Percentiles rank a stretch among this genome's conserved stretches.
Evolutionary conservation across 2,329 filamentous ascomycete genomes (phyloP).

Genomic region (Ceratocystis eucalypticola): DNA sequence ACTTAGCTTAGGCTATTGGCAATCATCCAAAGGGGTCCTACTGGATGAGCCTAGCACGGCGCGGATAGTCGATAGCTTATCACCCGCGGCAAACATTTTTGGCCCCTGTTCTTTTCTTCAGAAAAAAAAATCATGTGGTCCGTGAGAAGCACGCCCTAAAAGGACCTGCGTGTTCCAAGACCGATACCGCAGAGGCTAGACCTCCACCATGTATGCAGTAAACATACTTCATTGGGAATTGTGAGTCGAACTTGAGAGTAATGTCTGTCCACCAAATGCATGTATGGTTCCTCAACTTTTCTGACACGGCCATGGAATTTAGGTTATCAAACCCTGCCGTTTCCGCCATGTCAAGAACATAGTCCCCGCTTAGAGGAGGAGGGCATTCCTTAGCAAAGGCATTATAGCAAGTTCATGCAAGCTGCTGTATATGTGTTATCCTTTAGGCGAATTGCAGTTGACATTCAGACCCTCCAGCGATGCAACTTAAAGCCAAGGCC

Average conservation of each 20-base stretch:
- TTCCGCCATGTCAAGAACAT: not conserved
- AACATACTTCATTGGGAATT: not conserved
- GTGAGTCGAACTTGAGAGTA: not conserved
- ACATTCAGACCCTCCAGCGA: not conserved
- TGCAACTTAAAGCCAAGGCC: not conserved
- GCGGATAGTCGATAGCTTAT: not conserved
- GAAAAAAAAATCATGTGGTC: not conserved
- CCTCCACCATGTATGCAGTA: not conserved
- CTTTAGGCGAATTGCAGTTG: not conserved
- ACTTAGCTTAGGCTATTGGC: not conserved
- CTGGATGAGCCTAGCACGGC: not conserved
- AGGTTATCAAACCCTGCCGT: not conserved
- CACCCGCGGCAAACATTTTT: not conserved
- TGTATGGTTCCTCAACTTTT: not conserved
- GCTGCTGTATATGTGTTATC: not conserved
- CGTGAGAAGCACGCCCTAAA: not conserved
- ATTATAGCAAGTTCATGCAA: not conserved
- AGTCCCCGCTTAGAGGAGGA: not conserved
- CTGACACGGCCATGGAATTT: not conserved
- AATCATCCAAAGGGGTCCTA: not conserved
- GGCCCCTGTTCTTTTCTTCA: not conserved
- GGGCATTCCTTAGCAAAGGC: not conserved
- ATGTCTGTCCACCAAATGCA: not conserved
- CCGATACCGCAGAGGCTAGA: not conserved
- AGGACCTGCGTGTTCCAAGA: not conserved